phyloP scores from a whole-genome alignment of 441 rosid species.

The Biscutella laevigata region DNA sequence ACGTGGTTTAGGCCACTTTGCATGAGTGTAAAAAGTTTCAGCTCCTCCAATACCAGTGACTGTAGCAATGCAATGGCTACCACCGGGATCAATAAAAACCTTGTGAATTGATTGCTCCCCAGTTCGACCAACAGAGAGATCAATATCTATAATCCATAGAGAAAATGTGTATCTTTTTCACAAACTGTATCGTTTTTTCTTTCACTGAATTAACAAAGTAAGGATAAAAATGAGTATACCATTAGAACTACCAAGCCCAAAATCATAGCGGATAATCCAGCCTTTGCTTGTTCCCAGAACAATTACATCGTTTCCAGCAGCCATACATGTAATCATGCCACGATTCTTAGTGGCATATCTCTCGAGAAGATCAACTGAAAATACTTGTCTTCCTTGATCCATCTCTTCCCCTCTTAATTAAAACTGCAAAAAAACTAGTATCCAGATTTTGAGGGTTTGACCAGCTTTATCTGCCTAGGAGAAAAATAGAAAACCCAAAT shows the following conservation, averaged over 20 bases:
- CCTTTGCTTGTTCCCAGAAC: slow-evolving; percentile 90
- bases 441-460: slow-evolving; percentile 1
- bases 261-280: slow-evolving; percentile 90
- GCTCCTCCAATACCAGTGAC: slow-evolving; percentile 77
- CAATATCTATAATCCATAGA: slow-evolving; percentile 48
- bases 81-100: slow-evolving; percentile 97
- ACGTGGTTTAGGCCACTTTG: slow-evolving; percentile 94
- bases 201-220: not conserved
- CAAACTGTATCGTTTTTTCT: not conserved
- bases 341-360: slow-evolving; percentile 84
- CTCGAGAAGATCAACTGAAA: slow-evolving; percentile 84
- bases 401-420: slow-evolving; percentile 25
- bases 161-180: not conserved
- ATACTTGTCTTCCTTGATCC: slow-evolving; percentile 81
- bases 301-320: slow-evolving; percentile 96
- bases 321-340: slow-evolving; percentile 88
- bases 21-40: slow-evolving; percentile 84
- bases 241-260: slow-evolving; percentile 68
- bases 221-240: slow-evolving; percentile 12
- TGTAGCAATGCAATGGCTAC: slow-evolving; percentile 88
- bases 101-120: slow-evolving; percentile 89
- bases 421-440: not conserved
- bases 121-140: slow-evolving; percentile 73
- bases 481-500: too few species aligned
- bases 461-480: too few species aligned